Percentiles rank a stretch among this genome's conserved stretches.
These are phyloP conservation scores for Periconia sp. DNA, from an alignment of 2,329 filamentous ascomycete species.

Conservation along the genomic window DNA sequence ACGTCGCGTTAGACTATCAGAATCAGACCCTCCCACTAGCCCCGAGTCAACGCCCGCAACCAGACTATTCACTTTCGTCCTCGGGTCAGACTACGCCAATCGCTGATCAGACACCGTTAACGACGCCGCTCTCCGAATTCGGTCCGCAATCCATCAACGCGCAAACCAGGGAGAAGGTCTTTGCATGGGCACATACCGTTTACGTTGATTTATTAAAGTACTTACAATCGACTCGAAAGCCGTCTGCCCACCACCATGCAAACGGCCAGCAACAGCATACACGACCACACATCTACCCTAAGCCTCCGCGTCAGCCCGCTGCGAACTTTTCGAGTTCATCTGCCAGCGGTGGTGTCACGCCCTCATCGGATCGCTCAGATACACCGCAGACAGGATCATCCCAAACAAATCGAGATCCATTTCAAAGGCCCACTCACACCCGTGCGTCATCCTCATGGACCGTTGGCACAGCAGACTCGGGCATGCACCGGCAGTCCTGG, in stretches of 20 bases:
- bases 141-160: constrained; percentile 51
- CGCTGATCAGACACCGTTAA: constrained; percentile 23
- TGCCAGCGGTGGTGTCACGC: constrained; percentile 20
- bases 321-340: constrained; percentile 54
- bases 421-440: constrained; percentile 28
- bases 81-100: constrained; percentile 39
- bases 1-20: constrained; percentile 34
- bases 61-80: constrained; percentile 27
- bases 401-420: constrained; percentile 24
- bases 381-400: constrained; percentile 31
- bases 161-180: constrained; percentile 52
- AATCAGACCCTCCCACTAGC: constrained; percentile 24
- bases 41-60: constrained; percentile 27
- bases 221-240: constrained; percentile 53
- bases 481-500: constrained; percentile 31
- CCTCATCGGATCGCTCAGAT: constrained; percentile 44
- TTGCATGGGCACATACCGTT: constrained; percentile 54
- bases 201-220: constrained; percentile 57
- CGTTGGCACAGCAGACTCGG: constrained; percentile 18
- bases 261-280: constrained; percentile 50
- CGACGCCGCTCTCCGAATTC: constrained; percentile 42
- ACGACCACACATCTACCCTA: constrained; percentile 66
- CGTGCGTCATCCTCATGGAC: constrained; percentile 41
- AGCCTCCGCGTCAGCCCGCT: constrained; percentile 63
- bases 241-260: constrained; percentile 45